Evolutionary conservation across 2,329 filamentous ascomycete genomes (phyloP).

Genomic region (Cercospora sp.): DNA sequence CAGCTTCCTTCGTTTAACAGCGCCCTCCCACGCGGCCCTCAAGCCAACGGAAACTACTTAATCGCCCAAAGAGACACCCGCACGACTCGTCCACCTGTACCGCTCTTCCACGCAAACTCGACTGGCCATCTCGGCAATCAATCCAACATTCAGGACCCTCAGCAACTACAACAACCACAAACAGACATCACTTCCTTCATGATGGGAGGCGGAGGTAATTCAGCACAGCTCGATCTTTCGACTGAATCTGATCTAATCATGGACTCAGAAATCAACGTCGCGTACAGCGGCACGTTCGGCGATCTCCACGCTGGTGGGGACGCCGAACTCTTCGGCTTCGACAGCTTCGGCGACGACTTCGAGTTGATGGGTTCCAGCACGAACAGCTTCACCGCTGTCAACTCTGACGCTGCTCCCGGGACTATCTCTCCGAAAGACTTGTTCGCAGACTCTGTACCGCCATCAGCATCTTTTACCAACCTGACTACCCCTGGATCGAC

Average conservation of each 20-base stretch:
- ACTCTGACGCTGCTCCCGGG: slow-evolving; percentile 41
- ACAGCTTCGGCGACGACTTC: slow-evolving; percentile 32
- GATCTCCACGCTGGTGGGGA: slow-evolving; percentile 42
- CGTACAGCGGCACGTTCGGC: slow-evolving; percentile 49
- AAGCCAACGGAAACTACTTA: slow-evolving; percentile 61
- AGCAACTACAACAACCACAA: slow-evolving; percentile 35
- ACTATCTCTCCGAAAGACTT: slow-evolving; percentile 87
- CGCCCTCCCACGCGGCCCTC: slow-evolving; percentile 54
- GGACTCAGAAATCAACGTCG: slow-evolving; percentile 47
- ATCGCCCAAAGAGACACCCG: slow-evolving; percentile 30
- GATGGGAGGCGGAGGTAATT: slow-evolving; percentile 60
- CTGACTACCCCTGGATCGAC: slow-evolving; percentile 78
- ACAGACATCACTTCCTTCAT: slow-evolving; percentile 40
- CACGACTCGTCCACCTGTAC: slow-evolving; percentile 62
- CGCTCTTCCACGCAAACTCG: slow-evolving; percentile 61
- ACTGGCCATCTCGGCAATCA: slow-evolving; percentile 32
- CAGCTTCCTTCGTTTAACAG: slow-evolving; percentile 59
- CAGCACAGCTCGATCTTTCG: slow-evolving; percentile 12
- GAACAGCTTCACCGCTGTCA: slow-evolving; percentile 48
- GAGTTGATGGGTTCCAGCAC: slow-evolving; percentile 35
- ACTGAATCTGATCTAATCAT: slow-evolving; percentile 29
- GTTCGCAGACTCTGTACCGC: slow-evolving; percentile 73
- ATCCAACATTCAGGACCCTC: slow-evolving; percentile 43
- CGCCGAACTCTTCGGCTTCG: slow-evolving; percentile 32
- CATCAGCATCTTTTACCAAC: slow-evolving; percentile 77